Evolutionary conservation across 1,284 basidiomycete species (phyloP).

Genomic region (Ceratobasidium sp.): DNA sequence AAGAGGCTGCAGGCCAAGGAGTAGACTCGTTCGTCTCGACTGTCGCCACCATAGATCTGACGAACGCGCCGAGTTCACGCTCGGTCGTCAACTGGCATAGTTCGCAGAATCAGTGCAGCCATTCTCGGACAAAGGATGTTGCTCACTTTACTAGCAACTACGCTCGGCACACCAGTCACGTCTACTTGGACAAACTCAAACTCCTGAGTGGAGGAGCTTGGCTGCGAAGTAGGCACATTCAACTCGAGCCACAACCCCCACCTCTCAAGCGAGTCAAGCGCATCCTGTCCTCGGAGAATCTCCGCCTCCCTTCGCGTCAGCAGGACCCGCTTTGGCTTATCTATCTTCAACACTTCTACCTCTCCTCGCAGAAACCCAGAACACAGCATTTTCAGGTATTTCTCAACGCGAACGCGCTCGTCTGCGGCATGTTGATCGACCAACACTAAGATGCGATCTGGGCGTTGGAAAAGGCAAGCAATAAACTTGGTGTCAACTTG

Average conservation of each 20-base stretch:
- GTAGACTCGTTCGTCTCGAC: conserved; percentile 56
- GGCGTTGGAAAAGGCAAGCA: conserved; percentile 66
- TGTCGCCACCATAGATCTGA: conserved; percentile 73
- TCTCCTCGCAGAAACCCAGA: conserved; percentile 66
- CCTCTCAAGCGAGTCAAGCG: conserved; percentile 66
- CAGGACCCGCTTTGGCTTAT: conserved; percentile 69
- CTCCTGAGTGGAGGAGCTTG: neutral
- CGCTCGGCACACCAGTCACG: conserved; percentile 56
- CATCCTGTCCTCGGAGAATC: conserved; percentile 61
- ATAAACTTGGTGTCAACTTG: conserved; percentile 94
- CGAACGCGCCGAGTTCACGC: conserved; percentile 74
- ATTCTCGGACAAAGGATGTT: neutral
- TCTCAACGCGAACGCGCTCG: conserved; percentile 90
- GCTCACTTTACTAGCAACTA: conserved; percentile 45
- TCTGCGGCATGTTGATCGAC: conserved; percentile 98
- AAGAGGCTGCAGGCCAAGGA: conserved; percentile 27
- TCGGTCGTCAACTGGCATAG: conserved; percentile 68
- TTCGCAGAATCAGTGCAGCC: neutral
- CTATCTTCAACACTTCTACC: conserved; percentile 55
- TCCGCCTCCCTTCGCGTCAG: conserved; percentile 73
- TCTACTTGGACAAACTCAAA: conserved; percentile 57
- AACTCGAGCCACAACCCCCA: conserved; percentile 80
- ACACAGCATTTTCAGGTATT: conserved; percentile 79
- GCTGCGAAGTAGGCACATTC: neutral
- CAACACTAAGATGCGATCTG: conserved; percentile 68